phyloP scores from a whole-genome alignment of 768 basidiomycete genomes.

The Trametes cinnabarina region DNA sequence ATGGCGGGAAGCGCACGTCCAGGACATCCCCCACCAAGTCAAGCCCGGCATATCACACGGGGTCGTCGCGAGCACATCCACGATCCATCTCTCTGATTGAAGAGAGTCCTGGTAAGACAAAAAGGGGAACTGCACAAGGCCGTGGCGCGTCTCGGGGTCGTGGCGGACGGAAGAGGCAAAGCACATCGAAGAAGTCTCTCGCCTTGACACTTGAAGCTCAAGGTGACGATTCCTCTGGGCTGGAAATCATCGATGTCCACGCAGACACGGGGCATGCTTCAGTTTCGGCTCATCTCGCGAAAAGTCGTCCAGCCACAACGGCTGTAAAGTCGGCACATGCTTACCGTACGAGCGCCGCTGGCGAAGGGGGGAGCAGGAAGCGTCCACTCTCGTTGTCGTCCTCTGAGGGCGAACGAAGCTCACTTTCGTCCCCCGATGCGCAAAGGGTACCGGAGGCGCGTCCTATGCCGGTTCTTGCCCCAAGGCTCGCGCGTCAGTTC shows the following conservation, averaged over 20 bases:
- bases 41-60: neutral
- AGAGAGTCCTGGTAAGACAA: neutral
- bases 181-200: neutral
- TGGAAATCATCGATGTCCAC: neutral
- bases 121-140: neutral
- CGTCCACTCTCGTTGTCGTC: conserved; percentile 9
- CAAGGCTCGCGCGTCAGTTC: conserved; percentile 14
- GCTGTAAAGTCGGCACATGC: neutral
- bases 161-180: neutral
- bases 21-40: conserved; percentile 8
- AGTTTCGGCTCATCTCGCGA: neutral
- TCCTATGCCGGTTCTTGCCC: conserved; percentile 3
- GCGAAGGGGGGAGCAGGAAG: conserved; percentile 8
- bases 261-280: neutral
- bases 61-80: neutral
- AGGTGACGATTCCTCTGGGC: neutral
- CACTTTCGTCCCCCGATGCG: conserved; percentile 12
- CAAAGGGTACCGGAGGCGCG: neutral
- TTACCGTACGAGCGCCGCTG: neutral
- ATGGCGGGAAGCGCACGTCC: conserved; percentile 17
- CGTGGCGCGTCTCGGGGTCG: neutral
- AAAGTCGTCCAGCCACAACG: neutral
- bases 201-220: neutral
- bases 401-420: neutral
- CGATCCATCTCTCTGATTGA: neutral